Conservation (phyloP, 2,329 filamentous ascomycete species). For the Cladosporium cucumerinum region DNA sequence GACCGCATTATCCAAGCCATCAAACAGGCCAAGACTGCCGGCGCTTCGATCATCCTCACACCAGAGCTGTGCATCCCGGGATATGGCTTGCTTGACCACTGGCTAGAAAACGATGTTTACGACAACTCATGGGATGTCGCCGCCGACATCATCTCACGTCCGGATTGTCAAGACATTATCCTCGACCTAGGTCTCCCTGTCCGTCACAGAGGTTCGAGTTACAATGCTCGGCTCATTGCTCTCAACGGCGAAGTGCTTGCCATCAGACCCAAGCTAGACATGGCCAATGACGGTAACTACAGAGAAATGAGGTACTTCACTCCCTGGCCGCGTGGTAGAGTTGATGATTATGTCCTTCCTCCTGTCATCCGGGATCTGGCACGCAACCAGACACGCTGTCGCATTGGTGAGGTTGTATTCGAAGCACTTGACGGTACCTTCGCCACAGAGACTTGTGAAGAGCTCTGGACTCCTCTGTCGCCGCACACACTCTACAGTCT, state of each 20-base stretch:
- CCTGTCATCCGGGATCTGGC: slow-evolving; percentile 56
- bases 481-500: slow-evolving; percentile 61
- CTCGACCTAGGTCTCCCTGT: slow-evolving; percentile 55
- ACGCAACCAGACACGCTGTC: slow-evolving; percentile 52
- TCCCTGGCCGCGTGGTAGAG: slow-evolving; percentile 57
- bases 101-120: slow-evolving; percentile 42
- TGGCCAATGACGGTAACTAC: slow-evolving; percentile 67
- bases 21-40: slow-evolving; percentile 55
- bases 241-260: slow-evolving; percentile 66
- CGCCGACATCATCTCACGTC: slow-evolving; percentile 57
- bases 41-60: slow-evolving; percentile 56
- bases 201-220: slow-evolving; percentile 59
- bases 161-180: slow-evolving; percentile 62
- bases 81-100: slow-evolving; percentile 67
- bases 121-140: slow-evolving; percentile 58
- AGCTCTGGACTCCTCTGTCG: slow-evolving; percentile 59
- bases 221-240: slow-evolving; percentile 64
- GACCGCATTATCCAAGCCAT: slow-evolving; percentile 63
- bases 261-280: slow-evolving; percentile 68
- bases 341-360: slow-evolving; percentile 65
- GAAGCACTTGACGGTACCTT: slow-evolving; percentile 60
- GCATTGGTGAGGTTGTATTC: slow-evolving; percentile 67
- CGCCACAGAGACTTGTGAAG: slow-evolving; percentile 65
- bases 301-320: slow-evolving; percentile 55
- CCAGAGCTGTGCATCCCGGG: slow-evolving; percentile 54